These are phyloP conservation scores for Leccinum uliginosum DNA, from an alignment of 768 basidiomycete genomes.

Conservation along the genomic window DNA sequence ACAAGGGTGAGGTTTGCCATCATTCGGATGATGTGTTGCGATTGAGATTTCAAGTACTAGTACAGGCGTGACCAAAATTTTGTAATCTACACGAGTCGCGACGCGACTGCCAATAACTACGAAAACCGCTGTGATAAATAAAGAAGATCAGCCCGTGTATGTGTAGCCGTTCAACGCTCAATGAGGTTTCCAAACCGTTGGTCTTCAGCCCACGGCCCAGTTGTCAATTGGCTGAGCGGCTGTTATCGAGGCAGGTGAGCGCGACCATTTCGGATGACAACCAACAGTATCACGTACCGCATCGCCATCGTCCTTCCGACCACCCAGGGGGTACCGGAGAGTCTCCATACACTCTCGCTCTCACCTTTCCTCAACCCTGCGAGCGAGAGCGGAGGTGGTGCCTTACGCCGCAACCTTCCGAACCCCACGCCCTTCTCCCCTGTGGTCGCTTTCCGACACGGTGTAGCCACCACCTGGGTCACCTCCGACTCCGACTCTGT, in stretches of 20 bases:
- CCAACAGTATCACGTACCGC: slow-evolving; percentile 5
- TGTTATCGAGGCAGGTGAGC: neutral
- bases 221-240: slow-evolving; percentile 2
- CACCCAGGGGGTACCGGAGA: neutral
- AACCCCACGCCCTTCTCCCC: slow-evolving; percentile 7
- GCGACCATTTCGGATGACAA: neutral
- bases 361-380: neutral
- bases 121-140: too few species aligned
- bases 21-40: too few species aligned
- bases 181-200: neutral
- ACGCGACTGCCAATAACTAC: too few species aligned
- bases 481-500: slow-evolving; percentile 10
- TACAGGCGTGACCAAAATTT: too few species aligned
- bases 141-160: neutral
- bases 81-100: too few species aligned
- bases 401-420: slow-evolving; percentile 6
- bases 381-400: neutral
- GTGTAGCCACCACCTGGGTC: neutral
- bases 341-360: neutral
- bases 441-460: neutral
- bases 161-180: neutral
- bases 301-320: neutral
- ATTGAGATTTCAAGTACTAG: too few species aligned
- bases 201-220: slow-evolving; percentile 8
- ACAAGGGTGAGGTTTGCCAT: too few species aligned